Evolutionary conservation across 345 rosid species (phyloP).

Genomic region (Corymbia maculata): DNA sequence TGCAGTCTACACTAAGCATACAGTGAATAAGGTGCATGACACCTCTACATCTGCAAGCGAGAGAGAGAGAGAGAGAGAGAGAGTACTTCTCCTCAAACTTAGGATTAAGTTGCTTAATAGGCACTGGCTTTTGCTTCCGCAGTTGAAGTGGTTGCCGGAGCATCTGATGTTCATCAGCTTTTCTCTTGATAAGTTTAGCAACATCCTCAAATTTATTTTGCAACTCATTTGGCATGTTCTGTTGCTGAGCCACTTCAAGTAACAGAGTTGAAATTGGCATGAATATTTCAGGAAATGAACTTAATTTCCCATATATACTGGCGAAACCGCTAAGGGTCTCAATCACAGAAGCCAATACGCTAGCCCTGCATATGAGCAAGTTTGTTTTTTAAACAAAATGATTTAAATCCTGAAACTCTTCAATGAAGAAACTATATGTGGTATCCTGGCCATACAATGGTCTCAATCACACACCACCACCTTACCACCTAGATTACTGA

Average conservation of each 20-base stretch:
- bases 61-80: not conserved
- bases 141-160: constrained; percentile 68
- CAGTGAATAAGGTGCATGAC: not conserved
- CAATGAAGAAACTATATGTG: not conserved
- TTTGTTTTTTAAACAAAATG: not conserved
- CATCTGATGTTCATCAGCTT: constrained; percentile 30
- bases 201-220: constrained; percentile 37
- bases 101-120: constrained; percentile 63
- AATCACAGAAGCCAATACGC: constrained; percentile 40
- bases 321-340: constrained; percentile 67
- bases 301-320: constrained; percentile 37
- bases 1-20: not conserved
- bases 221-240: constrained; percentile 39
- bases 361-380: constrained; percentile 36
- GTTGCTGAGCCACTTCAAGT: constrained; percentile 41
- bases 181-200: constrained; percentile 42
- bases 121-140: constrained; percentile 70
- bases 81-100: constrained; percentile 73
- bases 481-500: not conserved
- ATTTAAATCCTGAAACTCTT: not conserved
- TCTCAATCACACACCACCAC: not conserved
- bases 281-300: constrained; percentile 75
- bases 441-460: not conserved
- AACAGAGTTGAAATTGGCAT: constrained; percentile 45
- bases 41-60: not conserved